These are phyloP conservation scores for Cystofilobasidium capitatum DNA, from an alignment of 768 basidiomycete genomes.

Conservation along the genomic window DNA sequence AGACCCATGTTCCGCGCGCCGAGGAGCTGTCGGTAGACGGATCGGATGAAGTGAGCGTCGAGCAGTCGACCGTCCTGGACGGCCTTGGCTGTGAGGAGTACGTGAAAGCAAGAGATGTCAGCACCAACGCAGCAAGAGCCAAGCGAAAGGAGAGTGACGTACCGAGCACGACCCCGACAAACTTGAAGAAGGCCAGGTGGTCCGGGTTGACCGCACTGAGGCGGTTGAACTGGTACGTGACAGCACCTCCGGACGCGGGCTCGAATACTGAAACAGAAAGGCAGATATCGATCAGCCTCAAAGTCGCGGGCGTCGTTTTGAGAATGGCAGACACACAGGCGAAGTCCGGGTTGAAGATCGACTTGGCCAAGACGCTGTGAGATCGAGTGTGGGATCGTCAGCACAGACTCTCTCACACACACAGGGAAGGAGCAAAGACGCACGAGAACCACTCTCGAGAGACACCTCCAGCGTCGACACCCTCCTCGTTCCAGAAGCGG, in stretches of 20 bases:
- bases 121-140: slow-evolving; percentile 46
- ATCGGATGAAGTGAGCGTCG: slow-evolving; percentile 95
- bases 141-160: slow-evolving; percentile 41
- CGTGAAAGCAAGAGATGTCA: too few relatives aligned
- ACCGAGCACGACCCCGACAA: slow-evolving; percentile 89
- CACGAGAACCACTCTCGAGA: slow-evolving; percentile 48
- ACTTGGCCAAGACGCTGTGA: slow-evolving; percentile 79
- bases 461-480: slow-evolving; percentile 95
- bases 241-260: slow-evolving; percentile 83
- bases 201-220: slow-evolving; percentile 90
- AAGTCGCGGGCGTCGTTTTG: neutral
- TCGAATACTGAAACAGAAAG: slow-evolving; percentile 65
- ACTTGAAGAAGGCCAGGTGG: slow-evolving; percentile 95
- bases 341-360: slow-evolving; percentile 97
- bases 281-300: neutral
- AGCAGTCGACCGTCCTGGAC: slow-evolving; percentile 60
- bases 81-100: slow-evolving; percentile 24
- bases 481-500: slow-evolving; percentile 92
- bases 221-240: slow-evolving; percentile 89
- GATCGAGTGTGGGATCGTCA: neutral
- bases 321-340: slow-evolving; percentile 38
- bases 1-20: slow-evolving; percentile 89
- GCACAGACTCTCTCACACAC: neutral
- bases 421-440: neutral
- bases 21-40: slow-evolving; percentile 87